These are phyloP conservation scores for Gillenia trifoliata DNA, from an alignment of 306 rosid genomes.

Conservation along the genomic window DNA sequence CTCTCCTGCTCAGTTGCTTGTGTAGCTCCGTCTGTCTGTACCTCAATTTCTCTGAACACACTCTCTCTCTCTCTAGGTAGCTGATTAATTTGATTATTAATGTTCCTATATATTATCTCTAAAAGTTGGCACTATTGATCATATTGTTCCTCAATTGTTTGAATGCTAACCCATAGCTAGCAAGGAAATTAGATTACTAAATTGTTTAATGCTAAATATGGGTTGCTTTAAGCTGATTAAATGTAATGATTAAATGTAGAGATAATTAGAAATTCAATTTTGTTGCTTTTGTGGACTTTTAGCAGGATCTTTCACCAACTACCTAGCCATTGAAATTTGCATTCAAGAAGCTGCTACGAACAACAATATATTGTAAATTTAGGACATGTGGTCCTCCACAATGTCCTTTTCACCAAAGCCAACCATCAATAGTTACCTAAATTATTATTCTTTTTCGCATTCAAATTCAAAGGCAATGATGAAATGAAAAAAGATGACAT, in stretches of 20 bases:
- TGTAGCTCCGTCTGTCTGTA: neutral
- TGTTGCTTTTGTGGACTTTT: conserved; percentile 75
- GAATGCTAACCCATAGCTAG: neutral
- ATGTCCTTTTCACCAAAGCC: conserved; percentile 16
- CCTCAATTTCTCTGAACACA: conserved; percentile 24
- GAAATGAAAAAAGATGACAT: too few relatives aligned
- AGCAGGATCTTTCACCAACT: conserved; percentile 60
- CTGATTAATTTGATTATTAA: neutral
- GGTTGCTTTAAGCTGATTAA: conserved; percentile 29
- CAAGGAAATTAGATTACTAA: neutral
- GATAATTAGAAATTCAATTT: conserved; percentile 23
- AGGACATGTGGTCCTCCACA: conserved; percentile 30
- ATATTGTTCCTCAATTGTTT: neutral
- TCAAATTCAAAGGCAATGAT: neutral
- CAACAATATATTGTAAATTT: neutral
- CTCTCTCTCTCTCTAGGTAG: neutral
- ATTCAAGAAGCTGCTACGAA: conserved; percentile 17
- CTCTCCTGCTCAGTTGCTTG: neutral
- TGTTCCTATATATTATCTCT: neutral
- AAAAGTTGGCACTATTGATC: neutral
- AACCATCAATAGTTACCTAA: neutral
- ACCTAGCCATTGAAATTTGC: conserved; percentile 57
- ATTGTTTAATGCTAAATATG: conserved; percentile 8
- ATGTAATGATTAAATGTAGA: too few relatives aligned
- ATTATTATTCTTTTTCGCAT: neutral